phyloP scores from a whole-genome alignment of 768 basidiomycete genomes.

The Lenzites betulinus region DNA sequence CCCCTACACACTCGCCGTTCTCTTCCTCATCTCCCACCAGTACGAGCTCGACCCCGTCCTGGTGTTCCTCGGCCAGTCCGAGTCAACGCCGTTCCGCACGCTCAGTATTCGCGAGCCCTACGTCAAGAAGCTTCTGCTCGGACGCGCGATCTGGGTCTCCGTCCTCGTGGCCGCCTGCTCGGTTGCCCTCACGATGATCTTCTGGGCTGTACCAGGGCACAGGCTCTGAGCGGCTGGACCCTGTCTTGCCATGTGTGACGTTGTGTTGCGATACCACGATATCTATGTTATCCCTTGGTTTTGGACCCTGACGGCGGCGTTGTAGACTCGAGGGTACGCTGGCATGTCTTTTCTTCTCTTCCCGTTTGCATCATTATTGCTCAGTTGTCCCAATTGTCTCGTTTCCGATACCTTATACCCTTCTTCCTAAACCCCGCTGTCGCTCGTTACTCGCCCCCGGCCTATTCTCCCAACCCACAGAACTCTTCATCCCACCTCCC shows the following conservation, averaged over 20 bases:
- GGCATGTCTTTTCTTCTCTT: slow-evolving; percentile 2
- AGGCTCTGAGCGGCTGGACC: slow-evolving; percentile 51
- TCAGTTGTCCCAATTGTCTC: slow-evolving; percentile 18
- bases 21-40: slow-evolving; percentile 92
- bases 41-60: slow-evolving; percentile 97
- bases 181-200: slow-evolving; percentile 83
- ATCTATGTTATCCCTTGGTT: slow-evolving; percentile 10
- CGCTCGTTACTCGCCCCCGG: slow-evolving; percentile 22
- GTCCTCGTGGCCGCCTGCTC: slow-evolving; percentile 76
- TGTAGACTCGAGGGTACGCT: slow-evolving; percentile 14
- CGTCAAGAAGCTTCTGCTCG: slow-evolving; percentile 85
- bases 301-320: slow-evolving; percentile 16
- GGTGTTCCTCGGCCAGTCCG: slow-evolving; percentile 90
- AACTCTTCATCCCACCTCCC: not conserved
- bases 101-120: slow-evolving; percentile 92
- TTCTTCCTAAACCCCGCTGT: slow-evolving; percentile 24
- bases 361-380: slow-evolving; percentile 20
- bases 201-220: slow-evolving; percentile 96
- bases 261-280: slow-evolving; percentile 6
- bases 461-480: not conserved
- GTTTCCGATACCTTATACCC: slow-evolving; percentile 24
- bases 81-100: slow-evolving; percentile 96
- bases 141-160: slow-evolving; percentile 90
- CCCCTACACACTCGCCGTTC: slow-evolving; percentile 86
- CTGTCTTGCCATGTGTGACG: not conserved